phyloP scores from a whole-genome alignment of 305 asterid species.

The Rubia balearica region DNA sequence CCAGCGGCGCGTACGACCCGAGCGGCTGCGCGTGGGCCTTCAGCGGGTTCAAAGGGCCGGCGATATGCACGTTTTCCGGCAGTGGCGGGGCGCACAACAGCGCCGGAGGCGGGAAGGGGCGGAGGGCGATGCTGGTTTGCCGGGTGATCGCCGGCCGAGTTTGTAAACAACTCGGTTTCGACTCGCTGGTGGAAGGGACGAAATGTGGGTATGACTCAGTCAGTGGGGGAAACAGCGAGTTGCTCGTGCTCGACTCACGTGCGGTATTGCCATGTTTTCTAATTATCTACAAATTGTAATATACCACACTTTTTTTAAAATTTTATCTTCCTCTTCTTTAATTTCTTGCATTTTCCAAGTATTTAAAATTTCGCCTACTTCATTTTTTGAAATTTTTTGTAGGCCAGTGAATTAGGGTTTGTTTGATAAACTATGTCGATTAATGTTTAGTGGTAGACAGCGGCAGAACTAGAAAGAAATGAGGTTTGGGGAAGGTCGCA shows the following conservation, averaged over 20 bases:
- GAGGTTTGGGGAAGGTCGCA: too few species aligned
- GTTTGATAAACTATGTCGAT: background rate
- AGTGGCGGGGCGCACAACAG: conserved; percentile 76
- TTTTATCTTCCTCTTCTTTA: background rate
- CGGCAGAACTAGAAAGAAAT: too few species aligned
- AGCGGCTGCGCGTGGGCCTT: conserved; percentile 55
- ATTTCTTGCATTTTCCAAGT: background rate
- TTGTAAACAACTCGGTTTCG: conserved; percentile 34
- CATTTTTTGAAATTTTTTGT: conserved; percentile 21
- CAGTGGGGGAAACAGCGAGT: conserved; percentile 53
- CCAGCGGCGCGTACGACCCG: conserved; percentile 45
- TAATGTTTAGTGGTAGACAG: background rate
- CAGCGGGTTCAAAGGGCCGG: conserved; percentile 42
- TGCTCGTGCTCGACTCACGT: conserved; percentile 70
- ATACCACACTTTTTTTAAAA: background rate
- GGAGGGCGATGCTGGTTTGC: conserved; percentile 83
- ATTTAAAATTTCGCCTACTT: background rate
- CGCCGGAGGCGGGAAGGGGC: conserved; percentile 73
- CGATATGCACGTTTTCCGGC: conserved; percentile 58
- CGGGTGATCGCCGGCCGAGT: conserved; percentile 87
- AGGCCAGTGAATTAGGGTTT: conserved; percentile 16
- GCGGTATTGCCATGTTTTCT: conserved; percentile 87
- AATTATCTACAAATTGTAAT: conserved; percentile 70
- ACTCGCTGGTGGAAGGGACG: conserved; percentile 29
- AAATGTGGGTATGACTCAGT: conserved; percentile 66